Base-by-base conservation (phyloP, 495 filamentous ascomycete genomes). In the Penicillium coffeae region DNA sequence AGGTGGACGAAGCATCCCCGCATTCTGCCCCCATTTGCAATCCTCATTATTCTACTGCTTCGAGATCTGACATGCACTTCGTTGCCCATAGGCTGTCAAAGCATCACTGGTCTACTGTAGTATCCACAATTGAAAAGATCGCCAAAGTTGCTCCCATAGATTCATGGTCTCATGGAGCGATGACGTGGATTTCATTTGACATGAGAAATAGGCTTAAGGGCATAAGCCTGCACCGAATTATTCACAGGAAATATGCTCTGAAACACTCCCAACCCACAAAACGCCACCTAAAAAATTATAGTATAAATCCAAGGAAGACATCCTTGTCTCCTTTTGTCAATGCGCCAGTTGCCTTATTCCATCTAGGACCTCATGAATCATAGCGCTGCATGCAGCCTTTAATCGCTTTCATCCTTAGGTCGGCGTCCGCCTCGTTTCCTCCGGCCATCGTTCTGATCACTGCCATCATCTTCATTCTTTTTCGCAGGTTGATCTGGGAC, bases 401-500 rank as follows among this genome's bases (percentile, higher is more conserved):
- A 73, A 58, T 74, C 60, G 46, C 68, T 72, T 50, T 76, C 73
- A 43, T 76, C 74, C 62, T 77, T 76, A 54, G 77, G 63, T 44
- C 62, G 55, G 54, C 74, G 50, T 3, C 72, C 63, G 14, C 72
- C 62, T 34, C 74, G 65, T 64, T 78, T 73, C 33, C 68, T 65
- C 42, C 66, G 74, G 42, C 73, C 77, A 21, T 77, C 78, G 37
- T 77, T 73, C 16, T 69, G 68, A 43, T 75, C 72, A 34, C 78
- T 62, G 22, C 67, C 75, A 19, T 77, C 76, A 37, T 77, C 72
- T 4, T 81, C 77, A 48, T 72, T 64, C 62, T 82, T 81, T 27
- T 70, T 54, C 16, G 75, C 62, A 7, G 85, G 79, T 39, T 78
- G 87, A 60, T 92, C 89, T 3, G 86, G 82, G 0, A 97, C 85